A percentile compares a stretch with the other conserved stretches of the same genome.
Evolutionary conservation across 2,329 filamentous ascomycete species (phyloP).

Genomic region (Exserohilum turcica): DNA sequence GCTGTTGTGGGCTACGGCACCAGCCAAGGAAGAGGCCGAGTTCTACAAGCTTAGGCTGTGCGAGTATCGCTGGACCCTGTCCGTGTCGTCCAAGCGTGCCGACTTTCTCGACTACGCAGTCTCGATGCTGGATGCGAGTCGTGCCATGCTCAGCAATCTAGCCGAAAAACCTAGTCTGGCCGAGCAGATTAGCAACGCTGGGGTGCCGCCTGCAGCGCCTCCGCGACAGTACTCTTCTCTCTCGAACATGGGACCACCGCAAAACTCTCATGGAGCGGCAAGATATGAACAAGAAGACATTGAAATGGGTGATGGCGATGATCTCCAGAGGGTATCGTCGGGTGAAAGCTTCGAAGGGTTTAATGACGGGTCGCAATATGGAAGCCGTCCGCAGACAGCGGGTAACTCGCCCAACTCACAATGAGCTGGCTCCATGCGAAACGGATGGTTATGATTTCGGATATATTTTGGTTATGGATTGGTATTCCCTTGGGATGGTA

Average conservation of each 20-base stretch:
- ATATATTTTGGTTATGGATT: neutral
- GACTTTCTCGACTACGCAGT: slow-evolving; percentile 55
- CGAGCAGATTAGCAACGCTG: slow-evolving; percentile 46
- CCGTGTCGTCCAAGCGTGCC: slow-evolving; percentile 77
- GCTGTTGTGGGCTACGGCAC: slow-evolving; percentile 85
- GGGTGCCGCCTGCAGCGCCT: slow-evolving; percentile 43
- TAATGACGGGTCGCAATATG: slow-evolving; percentile 34
- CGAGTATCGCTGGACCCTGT: slow-evolving; percentile 93
- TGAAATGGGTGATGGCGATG: slow-evolving; percentile 35
- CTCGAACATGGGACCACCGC: slow-evolving; percentile 28
- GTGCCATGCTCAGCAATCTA: slow-evolving; percentile 52
- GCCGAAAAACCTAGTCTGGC: slow-evolving; percentile 51
- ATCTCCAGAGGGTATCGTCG: slow-evolving; percentile 27
- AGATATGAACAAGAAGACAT: slow-evolving; percentile 29
- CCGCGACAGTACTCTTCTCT: slow-evolving; percentile 24
- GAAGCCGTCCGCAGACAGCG: slow-evolving; percentile 27
- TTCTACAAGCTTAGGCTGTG: slow-evolving; percentile 86
- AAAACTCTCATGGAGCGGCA: slow-evolving; percentile 13
- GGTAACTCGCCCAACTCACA: slow-evolving; percentile 28
- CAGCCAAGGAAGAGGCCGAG: slow-evolving; percentile 84
- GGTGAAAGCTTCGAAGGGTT: slow-evolving; percentile 42
- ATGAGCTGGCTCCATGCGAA: slow-evolving; percentile 5
- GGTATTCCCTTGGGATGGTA: neutral
- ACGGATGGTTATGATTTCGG: neutral
- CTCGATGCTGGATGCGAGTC: slow-evolving; percentile 52